Evolutionary conservation across 1,139 yeast genomes (phyloP), one percentile per base, ranked within the genome.

Genomic region (Candida sp.): DNA sequence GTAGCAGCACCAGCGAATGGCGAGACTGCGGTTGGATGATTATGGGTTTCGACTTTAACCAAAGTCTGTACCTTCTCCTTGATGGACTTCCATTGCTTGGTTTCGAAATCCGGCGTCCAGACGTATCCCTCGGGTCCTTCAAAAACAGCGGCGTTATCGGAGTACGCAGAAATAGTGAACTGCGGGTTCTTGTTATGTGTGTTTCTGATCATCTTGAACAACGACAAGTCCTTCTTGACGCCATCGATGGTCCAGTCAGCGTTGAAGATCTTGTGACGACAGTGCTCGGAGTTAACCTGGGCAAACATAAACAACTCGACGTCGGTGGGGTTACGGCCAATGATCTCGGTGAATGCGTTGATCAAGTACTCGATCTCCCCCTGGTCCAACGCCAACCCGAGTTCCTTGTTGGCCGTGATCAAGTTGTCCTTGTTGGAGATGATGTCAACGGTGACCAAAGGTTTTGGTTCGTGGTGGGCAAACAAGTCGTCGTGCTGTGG

Each of bases 1-100:
- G 99, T 96, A 37, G 99, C 97, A 37, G 99, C 99, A 72, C 99
- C 99, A 4, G 99, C 94, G 73, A 90, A 96, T 34, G 99, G 99
- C 30, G 98, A 93, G 9, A 96, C 98, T 0, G 99, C 99, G 37
- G 99, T 96, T 49, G 99, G 99, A 69, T 96, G 99, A 73, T 96
- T 96, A 70, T 96, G 99, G 32, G 99, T 96, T 73, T 96, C 99
- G 48, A 96, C 99, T 69, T 96, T 96, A 60, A 93, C 90, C 60
- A 96, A 78, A 65, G 96, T 90, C 59, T 94, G 96, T 27, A 94
- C 96, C 49, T 76, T 77, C 73, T 96, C 99, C 58, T 83, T 81
- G 55, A 77, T 81, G 22, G 94, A 78, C 42, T 75, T 73, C 96
- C 98, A 94, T 61, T 81, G 81, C 62, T 88, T 83, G 42, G 90